Evolutionary conservation across 129 eudicot genomes (phyloP).

Genomic region (Apium graveolens): DNA sequence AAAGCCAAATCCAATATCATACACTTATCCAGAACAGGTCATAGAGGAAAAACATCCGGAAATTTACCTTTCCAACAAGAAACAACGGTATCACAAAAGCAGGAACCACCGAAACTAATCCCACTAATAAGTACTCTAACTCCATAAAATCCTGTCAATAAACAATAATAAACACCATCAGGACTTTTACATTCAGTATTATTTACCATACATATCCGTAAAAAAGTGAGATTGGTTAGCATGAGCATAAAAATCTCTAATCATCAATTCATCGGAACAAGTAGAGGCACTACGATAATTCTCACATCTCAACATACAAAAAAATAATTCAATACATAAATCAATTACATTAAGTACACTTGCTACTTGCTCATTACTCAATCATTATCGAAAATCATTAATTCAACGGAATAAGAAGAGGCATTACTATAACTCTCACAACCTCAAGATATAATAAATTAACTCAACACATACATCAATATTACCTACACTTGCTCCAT

Average conservation of each 20-base stretch:
- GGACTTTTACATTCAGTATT: background rate
- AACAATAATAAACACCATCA: background rate
- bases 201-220: background rate
- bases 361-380: no score
- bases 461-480: no score
- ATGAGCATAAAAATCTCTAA: background rate
- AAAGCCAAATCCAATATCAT: background rate
- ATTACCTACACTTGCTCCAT: no score
- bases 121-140: conserved; percentile 78
- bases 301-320: no score
- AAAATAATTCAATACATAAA: no score
- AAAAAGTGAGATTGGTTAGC: background rate
- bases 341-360: no score
- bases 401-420: no score
- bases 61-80: conserved; percentile 65
- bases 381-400: no score
- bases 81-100: conserved; percentile 70
- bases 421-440: no score
- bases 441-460: no score
- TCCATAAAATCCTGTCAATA: conserved; percentile 69
- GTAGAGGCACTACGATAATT: no score
- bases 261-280: no score
- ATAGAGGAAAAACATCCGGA: background rate
- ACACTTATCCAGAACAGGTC: background rate
- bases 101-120: conserved; percentile 71